Base-by-base conservation (phyloP, 2,329 filamentous ascomycete species). In the Sclerotiophoma versabilis region DNA sequence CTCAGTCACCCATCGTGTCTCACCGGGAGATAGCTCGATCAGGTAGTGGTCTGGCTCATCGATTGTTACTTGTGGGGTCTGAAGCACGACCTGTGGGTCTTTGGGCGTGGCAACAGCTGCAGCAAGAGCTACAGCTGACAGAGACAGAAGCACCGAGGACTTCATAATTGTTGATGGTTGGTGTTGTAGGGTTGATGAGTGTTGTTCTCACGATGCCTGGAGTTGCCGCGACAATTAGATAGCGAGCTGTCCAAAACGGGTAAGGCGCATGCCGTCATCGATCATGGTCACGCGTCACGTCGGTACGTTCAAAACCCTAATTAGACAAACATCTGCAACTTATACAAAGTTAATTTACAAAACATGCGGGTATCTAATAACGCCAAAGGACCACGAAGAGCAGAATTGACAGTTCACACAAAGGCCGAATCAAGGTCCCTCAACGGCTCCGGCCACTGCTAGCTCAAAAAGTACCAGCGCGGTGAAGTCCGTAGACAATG, bases 1-100 rank as follows among this genome's bases (percentile, higher is more conserved):
- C 69, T 98, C 93, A 0, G 91, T 96, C 26, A 97, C 88, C 90
- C 91, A 95, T 81, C 84, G 81, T 20, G 88, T 93, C 72, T 93
- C 83, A 50, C 90, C 92, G 3, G 92, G 92, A n/a, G 85, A 84
- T 22, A 95, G 82, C 79, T 98, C 93, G 60, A 99, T 87, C 39
- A 96, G 82, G 74, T 73, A 75, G 61, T 71, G 60, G 44, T 74
- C 71, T 8, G 62, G 59, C 48, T 74, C 71, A 30, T 60, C 62
- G 39, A 68, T 59, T 37, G 65, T 65, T 10, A 59, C 50, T 49
- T 69, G 64, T 20, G 58, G 58, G 25, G 72, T 68, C 45, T 73
- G 66, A 11, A 74, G 57, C 17, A 73, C 59, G 29, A 63, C 47
- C 52, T 73, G 72, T 7, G 58, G 44, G 23, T 69, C 60, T 36